Conservation (phyloP, 768 basidiomycete species). For the Hygrocybe punicea region DNA sequence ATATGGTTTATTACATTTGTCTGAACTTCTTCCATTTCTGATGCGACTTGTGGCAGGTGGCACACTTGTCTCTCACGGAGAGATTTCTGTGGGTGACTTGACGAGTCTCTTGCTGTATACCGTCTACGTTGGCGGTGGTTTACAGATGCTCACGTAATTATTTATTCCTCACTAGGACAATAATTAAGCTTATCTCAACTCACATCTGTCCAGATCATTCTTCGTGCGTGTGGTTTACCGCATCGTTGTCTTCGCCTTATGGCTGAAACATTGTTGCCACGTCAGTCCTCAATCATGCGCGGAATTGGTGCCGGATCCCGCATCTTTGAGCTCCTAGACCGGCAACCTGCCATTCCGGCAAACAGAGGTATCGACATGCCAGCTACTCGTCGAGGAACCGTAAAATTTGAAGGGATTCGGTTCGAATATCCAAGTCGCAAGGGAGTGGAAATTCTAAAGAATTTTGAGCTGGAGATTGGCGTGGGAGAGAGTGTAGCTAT, state of each 20-base stretch:
- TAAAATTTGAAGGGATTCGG: slow-evolving; percentile 77
- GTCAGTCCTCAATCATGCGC: slow-evolving; percentile 89
- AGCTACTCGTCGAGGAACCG: slow-evolving; percentile 55
- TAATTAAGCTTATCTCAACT: slow-evolving; percentile 3
- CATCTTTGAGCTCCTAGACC: slow-evolving; percentile 90
- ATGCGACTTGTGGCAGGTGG: slow-evolving; percentile 54
- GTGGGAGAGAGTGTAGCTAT: slow-evolving; percentile 88
- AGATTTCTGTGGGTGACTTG: slow-evolving; percentile 88
- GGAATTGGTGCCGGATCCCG: slow-evolving; percentile 90
- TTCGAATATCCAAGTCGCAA: slow-evolving; percentile 90
- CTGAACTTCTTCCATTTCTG: neutral
- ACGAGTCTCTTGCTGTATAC: slow-evolving; percentile 89
- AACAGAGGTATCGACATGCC: slow-evolving; percentile 57
- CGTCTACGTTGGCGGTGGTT: slow-evolving; percentile 78
- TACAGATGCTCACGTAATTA: slow-evolving; percentile 74
- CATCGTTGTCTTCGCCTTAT: slow-evolving; percentile 39
- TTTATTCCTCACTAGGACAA: slow-evolving; percentile 4
- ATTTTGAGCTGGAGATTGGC: slow-evolving; percentile 74
- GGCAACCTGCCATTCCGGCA: slow-evolving; percentile 69
- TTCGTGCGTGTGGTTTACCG: slow-evolving; percentile 42
- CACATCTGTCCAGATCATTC: slow-evolving; percentile 39
- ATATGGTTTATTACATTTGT: slow-evolving; percentile 57
- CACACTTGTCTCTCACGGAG: slow-evolving; percentile 80
- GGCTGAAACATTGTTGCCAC: slow-evolving; percentile 6
- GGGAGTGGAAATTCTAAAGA: slow-evolving; percentile 75